A percentile compares a stretch with the other conserved stretches of the same genome.
Evolutionary conservation across 2,329 filamentous ascomycete genomes (phyloP).

Genomic region (Parascedosporium putredinis): DNA sequence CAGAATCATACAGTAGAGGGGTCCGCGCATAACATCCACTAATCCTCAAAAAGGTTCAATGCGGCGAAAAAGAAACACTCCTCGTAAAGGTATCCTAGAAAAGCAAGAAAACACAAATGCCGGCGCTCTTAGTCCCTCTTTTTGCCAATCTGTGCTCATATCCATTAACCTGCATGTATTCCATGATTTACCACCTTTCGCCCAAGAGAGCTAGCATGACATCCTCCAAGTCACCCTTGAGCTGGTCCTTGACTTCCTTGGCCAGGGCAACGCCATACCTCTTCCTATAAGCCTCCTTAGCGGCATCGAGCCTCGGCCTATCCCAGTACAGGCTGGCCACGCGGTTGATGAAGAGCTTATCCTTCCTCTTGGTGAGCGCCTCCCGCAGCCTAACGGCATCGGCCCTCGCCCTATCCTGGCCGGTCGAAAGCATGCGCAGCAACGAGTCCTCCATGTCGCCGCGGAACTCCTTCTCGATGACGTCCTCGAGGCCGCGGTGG

Average conservation of each 20-base stretch:
- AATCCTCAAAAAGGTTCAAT: no score
- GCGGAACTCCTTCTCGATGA: constrained; percentile 24
- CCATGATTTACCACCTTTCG: constrained; percentile 12
- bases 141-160: no score
- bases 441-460: constrained; percentile 24
- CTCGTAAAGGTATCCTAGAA: no score
- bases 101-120: no score
- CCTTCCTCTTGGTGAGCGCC: constrained; percentile 21
- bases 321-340: constrained; percentile 23
- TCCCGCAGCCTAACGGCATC: constrained; percentile 18
- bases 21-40: no score
- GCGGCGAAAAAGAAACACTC: no score
- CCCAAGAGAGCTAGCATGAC: constrained; percentile 19
- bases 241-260: constrained; percentile 16
- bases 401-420: constrained; percentile 13
- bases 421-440: constrained; percentile 19
- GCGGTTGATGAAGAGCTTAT: constrained; percentile 21
- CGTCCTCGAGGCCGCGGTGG: constrained; percentile 20
- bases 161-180: no score
- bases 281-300: constrained; percentile 16
- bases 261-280: constrained; percentile 12
- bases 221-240: constrained; percentile 20
- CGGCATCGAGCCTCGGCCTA: constrained; percentile 16
- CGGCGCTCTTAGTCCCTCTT: no score
- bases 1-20: no score